Conservation (phyloP, 2,329 filamentous ascomycete species). For the Berkeleyomyces rouxiae region DNA sequence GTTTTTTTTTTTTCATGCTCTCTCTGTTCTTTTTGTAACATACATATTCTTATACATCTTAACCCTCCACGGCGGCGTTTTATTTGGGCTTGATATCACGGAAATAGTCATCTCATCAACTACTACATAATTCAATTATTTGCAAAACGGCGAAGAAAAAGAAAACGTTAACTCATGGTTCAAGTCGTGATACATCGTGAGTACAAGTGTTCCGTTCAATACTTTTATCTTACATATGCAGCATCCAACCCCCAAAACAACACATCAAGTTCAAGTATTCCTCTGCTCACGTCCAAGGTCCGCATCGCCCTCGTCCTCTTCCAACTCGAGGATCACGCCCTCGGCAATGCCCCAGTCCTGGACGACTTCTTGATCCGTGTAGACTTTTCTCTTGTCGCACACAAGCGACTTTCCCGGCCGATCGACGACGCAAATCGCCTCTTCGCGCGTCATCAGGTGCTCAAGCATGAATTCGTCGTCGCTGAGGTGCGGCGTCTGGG, state of each 20-base stretch:
- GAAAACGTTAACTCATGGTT: too few relatives aligned
- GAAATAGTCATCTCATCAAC: neutral
- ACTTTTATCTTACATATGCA: too few relatives aligned
- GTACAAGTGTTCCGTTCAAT: too few relatives aligned
- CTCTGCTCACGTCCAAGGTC: too few relatives aligned
- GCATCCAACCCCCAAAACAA: too few relatives aligned
- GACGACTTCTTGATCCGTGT: neutral
- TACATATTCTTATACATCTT: neutral
- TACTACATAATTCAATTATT: neutral
- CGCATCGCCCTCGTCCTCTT: neutral
- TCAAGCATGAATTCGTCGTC: constrained; percentile 14
- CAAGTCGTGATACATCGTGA: too few relatives aligned
- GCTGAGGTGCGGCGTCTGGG: neutral
- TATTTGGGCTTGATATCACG: neutral
- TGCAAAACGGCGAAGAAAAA: too few relatives aligned
- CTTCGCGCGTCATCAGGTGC: neutral
- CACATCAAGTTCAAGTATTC: neutral
- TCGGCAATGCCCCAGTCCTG: neutral
- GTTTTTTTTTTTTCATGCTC: constrained; percentile 1
- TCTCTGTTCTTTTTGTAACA: constrained; percentile 1
- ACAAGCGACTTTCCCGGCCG: neutral
- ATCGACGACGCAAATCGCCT: neutral
- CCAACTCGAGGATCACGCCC: neutral
- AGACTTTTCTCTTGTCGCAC: neutral
- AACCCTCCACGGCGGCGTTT: neutral